Conservation (phyloP, 2,329 filamentous ascomycete species). For the Dactylellina parvicollis region DNA sequence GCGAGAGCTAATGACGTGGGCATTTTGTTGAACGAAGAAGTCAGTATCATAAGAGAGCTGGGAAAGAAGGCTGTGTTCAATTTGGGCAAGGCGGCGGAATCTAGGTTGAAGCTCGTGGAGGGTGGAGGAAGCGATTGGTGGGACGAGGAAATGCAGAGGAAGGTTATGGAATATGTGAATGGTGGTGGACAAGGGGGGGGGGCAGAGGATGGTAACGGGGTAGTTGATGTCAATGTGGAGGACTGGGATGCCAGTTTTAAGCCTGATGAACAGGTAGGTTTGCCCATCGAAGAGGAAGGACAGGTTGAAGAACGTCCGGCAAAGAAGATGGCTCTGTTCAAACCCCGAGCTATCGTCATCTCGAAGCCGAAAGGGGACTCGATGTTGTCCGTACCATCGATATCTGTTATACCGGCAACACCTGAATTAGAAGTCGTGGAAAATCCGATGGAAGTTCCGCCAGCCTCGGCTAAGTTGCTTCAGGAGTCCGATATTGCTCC, state of each 20-base stretch:
- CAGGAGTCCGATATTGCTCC: neutral
- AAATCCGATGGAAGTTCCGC: conserved; percentile 6
- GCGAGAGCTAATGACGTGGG: conserved; percentile 55
- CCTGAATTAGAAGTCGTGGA: conserved; percentile 4
- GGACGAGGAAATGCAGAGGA: conserved; percentile 24
- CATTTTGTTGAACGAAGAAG: conserved; percentile 56
- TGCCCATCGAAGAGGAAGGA: conserved; percentile 10
- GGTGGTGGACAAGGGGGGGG: conserved; percentile 21
- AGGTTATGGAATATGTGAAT: conserved; percentile 36
- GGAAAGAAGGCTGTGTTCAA: conserved; percentile 56
- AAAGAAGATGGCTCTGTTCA: conserved; percentile 44
- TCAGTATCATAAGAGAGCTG: conserved; percentile 56
- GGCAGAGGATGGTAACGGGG: conserved; percentile 16
- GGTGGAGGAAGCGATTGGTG: conserved; percentile 27
- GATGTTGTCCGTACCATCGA: conserved; percentile 13
- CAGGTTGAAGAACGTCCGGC: conserved; percentile 8
- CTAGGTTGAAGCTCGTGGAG: conserved; percentile 41
- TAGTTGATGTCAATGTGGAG: conserved; percentile 12
- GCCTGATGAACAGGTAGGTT: conserved; percentile 1
- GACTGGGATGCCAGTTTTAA: conserved; percentile 26
- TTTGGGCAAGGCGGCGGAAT: conserved; percentile 44
- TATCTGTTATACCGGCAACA: conserved; percentile 38
- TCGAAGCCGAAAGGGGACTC: neutral
- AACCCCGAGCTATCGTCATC: conserved; percentile 18
- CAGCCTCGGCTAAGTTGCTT: neutral